These are phyloP conservation scores for Entomortierella lignicola DNA, from an alignment of 192 early-diverging fungal genomes.

Conservation along the genomic window DNA sequence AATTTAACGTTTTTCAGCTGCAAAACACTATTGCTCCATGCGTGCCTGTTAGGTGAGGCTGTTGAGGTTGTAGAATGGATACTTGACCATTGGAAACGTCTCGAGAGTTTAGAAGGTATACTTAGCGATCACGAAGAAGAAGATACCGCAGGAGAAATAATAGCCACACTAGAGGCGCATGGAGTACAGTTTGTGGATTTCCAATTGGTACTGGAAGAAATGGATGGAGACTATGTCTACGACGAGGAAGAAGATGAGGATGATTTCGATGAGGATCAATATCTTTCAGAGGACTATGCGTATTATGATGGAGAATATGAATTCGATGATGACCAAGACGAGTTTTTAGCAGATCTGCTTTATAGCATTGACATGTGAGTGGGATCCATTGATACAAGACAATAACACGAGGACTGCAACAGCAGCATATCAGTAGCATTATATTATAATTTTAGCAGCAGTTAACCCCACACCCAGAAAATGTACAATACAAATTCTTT, in stretches of 20 bases:
- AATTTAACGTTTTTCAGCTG: constrained; percentile 25
- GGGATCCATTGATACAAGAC: too few species aligned
- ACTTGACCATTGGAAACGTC: constrained; percentile 11
- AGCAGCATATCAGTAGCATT: too few species aligned
- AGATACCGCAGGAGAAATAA: not conserved
- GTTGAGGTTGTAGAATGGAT: constrained; percentile 15
- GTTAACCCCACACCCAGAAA: too few species aligned
- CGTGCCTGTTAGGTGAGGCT: not conserved
- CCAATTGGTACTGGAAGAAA: not conserved
- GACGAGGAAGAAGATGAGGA: constrained; percentile 5
- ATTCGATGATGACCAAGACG: not conserved
- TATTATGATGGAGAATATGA: not conserved
- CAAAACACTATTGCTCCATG: constrained; percentile 1
- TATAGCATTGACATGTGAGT: not conserved
- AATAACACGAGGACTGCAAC: too few species aligned
- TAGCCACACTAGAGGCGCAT: not conserved
- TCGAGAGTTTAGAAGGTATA: constrained; percentile 20
- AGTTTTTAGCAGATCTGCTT: not conserved
- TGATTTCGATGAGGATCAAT: constrained; percentile 8
- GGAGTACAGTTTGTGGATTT: not conserved
- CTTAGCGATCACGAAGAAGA: not conserved
- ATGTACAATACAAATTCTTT: too few species aligned
- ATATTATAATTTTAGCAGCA: too few species aligned
- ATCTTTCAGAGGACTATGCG: not conserved
- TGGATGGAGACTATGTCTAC: not conserved